Conservation (phyloP, 768 basidiomycete species). For the Mycena pura region DNA sequence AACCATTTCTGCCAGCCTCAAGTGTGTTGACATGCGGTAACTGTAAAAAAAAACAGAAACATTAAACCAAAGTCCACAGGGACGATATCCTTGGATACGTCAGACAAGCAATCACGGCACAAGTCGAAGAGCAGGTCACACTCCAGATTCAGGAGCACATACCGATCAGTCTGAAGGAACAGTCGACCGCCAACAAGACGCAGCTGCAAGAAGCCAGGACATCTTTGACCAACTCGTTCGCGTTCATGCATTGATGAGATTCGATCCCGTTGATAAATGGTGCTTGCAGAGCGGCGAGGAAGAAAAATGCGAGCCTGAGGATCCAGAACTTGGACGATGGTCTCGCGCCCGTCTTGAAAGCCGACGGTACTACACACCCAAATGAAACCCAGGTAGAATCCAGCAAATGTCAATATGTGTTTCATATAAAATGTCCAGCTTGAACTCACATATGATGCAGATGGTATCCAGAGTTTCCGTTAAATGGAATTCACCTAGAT, state of each 20-base stretch:
- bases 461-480: too few relatives aligned
- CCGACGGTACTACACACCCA: constrained; percentile 55
- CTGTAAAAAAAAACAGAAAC: constrained; percentile 36
- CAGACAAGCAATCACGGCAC: constrained; percentile 45
- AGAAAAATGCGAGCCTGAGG: constrained; percentile 52
- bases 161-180: constrained; percentile 53
- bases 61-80: constrained; percentile 29
- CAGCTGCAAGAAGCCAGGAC: constrained; percentile 51
- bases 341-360: constrained; percentile 53
- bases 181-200: constrained; percentile 49
- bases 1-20: constrained; percentile 35
- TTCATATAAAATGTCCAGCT: too few relatives aligned
- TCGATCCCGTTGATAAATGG: not conserved
- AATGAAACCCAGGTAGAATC: too few relatives aligned
- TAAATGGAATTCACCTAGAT: too few relatives aligned
- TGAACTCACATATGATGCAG: too few relatives aligned
- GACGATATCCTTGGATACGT: constrained; percentile 47
- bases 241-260: not conserved
- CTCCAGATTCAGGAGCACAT: constrained; percentile 55
- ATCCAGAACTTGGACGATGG: constrained; percentile 49
- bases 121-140: constrained; percentile 55
- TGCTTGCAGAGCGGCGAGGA: constrained; percentile 51
- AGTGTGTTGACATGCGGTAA: constrained; percentile 39
- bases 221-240: constrained; percentile 60
- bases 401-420: too few relatives aligned